Conservation (phyloP, 257 asterid genomes). For the Ajuga chamaepitys region DNA sequence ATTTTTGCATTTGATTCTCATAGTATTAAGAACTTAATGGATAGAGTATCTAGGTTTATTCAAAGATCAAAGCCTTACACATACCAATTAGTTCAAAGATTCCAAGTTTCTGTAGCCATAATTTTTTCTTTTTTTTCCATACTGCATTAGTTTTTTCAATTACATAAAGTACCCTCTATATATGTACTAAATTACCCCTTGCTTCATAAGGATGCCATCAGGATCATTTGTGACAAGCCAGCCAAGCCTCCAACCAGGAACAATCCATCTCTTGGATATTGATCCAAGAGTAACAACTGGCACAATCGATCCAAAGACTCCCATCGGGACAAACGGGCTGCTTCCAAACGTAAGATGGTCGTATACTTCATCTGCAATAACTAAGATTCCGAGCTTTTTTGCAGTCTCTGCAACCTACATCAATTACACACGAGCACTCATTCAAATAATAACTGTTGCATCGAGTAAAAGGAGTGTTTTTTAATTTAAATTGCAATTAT, state of each 20-base stretch:
- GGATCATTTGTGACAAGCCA: constrained; percentile 75
- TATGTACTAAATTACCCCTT: constrained; percentile 40
- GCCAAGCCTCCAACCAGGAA: constrained; percentile 91
- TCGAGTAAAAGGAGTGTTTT: not conserved
- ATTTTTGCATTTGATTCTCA: too few species aligned
- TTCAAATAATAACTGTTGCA: not conserved
- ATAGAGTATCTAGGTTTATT: too few species aligned
- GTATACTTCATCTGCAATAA: constrained; percentile 84
- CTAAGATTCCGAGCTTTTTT: constrained; percentile 66
- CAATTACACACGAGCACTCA: not conserved
- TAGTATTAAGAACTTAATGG: too few species aligned
- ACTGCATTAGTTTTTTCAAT: not conserved
- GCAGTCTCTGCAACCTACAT: constrained; percentile 83
- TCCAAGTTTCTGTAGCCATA: not conserved
- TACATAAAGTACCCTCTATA: too few species aligned
- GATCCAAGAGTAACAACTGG: constrained; percentile 77
- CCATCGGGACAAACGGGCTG: constrained; percentile 78
- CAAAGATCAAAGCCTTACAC: too few species aligned
- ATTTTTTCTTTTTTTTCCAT: not conserved
- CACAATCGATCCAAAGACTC: constrained; percentile 62
- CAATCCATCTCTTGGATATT: constrained; percentile 75
- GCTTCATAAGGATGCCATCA: constrained; percentile 45
- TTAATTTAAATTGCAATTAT: not conserved
- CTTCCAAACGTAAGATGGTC: constrained; percentile 63
- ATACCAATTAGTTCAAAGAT: not conserved